Percentiles rank a stretch among this genome's conserved stretches.
Evolutionary conservation across 1,284 basidiomycete genomes (phyloP).

Genomic region (Amylostereum areolatum): DNA sequence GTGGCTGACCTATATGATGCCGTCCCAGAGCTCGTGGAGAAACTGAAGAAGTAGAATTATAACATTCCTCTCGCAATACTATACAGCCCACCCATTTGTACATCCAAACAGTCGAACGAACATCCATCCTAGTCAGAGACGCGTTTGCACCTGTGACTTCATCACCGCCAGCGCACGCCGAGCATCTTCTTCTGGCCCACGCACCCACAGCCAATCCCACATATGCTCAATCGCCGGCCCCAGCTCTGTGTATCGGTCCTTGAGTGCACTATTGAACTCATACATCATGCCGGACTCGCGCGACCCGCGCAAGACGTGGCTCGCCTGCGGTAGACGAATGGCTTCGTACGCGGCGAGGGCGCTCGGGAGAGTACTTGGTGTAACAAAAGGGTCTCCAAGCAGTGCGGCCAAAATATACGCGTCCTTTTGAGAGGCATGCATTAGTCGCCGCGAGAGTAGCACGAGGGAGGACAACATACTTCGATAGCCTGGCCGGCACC

Average conservation of each 20-base stretch:
- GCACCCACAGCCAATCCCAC: constrained; percentile 21
- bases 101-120: no score
- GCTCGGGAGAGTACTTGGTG: constrained; percentile 26
- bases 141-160: no score
- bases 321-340: constrained; percentile 39
- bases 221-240: constrained; percentile 18
- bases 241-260: constrained; percentile 13
- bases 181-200: constrained; percentile 16
- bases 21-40: constrained; percentile 84
- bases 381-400: constrained; percentile 38
- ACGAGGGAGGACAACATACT: constrained; percentile 8
- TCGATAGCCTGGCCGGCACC: constrained; percentile 30
- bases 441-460: not conserved
- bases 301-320: constrained; percentile 35
- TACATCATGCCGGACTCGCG: constrained; percentile 36
- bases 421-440: constrained; percentile 28
- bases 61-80: not conserved
- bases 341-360: constrained; percentile 40
- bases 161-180: constrained; percentile 11
- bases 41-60: constrained; percentile 55
- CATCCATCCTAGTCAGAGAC: no score
- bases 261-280: constrained; percentile 17
- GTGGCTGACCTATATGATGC: constrained; percentile 89
- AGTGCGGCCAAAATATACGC: constrained; percentile 43
- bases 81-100: no score